phyloP scores from a whole-genome alignment of 345 rosid genomes.

The Lumnitzera littorea region DNA sequence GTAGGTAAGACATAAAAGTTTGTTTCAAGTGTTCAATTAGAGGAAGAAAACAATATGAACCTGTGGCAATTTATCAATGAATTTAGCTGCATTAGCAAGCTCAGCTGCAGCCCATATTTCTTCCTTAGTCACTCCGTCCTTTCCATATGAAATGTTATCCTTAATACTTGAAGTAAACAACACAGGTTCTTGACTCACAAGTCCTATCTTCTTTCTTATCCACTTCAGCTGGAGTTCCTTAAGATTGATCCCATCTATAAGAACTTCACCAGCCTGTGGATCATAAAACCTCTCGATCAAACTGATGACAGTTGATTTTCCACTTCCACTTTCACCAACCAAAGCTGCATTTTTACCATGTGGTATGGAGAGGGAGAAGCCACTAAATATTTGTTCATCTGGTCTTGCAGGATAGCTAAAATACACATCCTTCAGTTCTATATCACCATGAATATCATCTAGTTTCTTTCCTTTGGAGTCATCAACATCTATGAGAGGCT shows the following conservation, averaged over 20 bases:
- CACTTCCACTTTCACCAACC: slow-evolving; percentile 46
- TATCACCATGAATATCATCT: slow-evolving; percentile 28
- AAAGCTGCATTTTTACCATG: slow-evolving; percentile 33
- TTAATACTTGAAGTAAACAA: slow-evolving; percentile 30
- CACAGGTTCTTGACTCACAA: slow-evolving; percentile 45
- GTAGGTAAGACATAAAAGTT: too few species aligned
- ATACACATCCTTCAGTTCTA: slow-evolving; percentile 27
- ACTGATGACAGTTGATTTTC: slow-evolving; percentile 38
- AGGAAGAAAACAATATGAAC: neutral
- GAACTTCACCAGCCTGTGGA: slow-evolving; percentile 34
- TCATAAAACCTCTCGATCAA: slow-evolving; percentile 41
- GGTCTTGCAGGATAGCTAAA: slow-evolving; percentile 42
- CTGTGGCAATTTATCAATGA: slow-evolving; percentile 35
- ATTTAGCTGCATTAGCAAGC: slow-evolving; percentile 39
- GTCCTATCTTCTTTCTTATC: slow-evolving; percentile 36
- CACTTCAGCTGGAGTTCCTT: slow-evolving; percentile 33
- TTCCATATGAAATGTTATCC: slow-evolving; percentile 37
- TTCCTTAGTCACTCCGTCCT: slow-evolving; percentile 29
- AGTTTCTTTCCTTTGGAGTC: slow-evolving; percentile 15
- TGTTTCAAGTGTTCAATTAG: too few species aligned
- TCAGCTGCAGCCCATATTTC: slow-evolving; percentile 32
- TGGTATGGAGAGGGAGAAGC: slow-evolving; percentile 28
- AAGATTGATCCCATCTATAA: slow-evolving; percentile 32
- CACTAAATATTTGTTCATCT: slow-evolving; percentile 25
- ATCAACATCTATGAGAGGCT: slow-evolving; percentile 30